Evolutionary conservation across 1,284 basidiomycete genomes (phyloP).

Genomic region (Melampsora abietis-canadensis): DNA sequence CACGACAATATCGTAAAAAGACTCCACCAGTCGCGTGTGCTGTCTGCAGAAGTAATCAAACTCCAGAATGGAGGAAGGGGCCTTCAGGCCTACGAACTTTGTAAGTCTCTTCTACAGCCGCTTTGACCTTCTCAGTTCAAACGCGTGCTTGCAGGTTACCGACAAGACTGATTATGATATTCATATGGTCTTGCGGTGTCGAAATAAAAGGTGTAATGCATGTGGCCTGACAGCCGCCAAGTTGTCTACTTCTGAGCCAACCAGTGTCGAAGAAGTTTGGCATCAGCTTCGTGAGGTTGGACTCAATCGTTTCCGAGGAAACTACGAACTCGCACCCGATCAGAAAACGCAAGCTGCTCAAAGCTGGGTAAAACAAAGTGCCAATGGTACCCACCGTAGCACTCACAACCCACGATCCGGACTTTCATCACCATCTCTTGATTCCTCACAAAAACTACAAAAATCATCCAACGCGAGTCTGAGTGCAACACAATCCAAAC

Average conservation of each 20-base stretch:
- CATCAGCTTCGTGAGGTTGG: conserved; percentile 33
- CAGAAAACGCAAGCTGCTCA: conserved; percentile 35
- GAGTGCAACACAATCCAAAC: neutral
- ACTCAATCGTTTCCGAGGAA: conserved; percentile 14
- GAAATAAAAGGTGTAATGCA: conserved; percentile 30
- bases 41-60: conserved; percentile 13
- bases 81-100: conserved; percentile 40
- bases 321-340: neutral
- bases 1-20: conserved; percentile 41
- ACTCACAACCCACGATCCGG: conserved; percentile 6
- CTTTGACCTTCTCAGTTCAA: neutral
- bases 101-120: conserved; percentile 11
- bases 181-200: neutral
- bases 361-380: conserved; percentile 15
- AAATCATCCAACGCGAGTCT: neutral
- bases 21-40: conserved; percentile 35
- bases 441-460: conserved; percentile 1
- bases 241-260: conserved; percentile 15
- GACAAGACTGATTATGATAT: neutral
- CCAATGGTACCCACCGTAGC: neutral
- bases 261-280: conserved; percentile 36
- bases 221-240: conserved; percentile 41
- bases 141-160: neutral
- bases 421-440: neutral
- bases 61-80: conserved; percentile 41